A percentile compares a stretch with the other conserved stretches of the same genome.
Evolutionary conservation across 345 rosid species (phyloP).

Genomic region (Heritiera fomes): DNA sequence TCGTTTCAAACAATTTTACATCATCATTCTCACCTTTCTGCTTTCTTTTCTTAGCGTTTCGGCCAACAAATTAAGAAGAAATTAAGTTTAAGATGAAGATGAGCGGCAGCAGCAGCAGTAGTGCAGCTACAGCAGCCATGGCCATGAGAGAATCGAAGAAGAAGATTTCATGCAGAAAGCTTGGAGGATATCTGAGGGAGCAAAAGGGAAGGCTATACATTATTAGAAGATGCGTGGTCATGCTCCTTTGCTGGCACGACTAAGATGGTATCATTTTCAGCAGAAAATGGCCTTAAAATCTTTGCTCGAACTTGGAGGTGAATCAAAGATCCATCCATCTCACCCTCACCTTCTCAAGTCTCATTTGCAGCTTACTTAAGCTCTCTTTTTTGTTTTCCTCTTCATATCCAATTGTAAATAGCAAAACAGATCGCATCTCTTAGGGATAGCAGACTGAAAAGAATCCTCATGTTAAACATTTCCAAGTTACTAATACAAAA

Average conservation of each 20-base stretch:
- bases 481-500: no score
- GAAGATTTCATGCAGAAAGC: conserved; percentile 46
- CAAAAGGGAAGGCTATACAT: conserved; percentile 67
- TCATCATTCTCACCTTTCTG: neutral
- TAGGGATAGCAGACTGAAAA: neutral
- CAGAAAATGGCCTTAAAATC: neutral
- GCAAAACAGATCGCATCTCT: neutral
- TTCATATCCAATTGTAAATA: conserved; percentile 16
- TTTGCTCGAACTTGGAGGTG: neutral
- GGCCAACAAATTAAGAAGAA: neutral
- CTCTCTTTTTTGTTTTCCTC: no score
- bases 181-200: conserved; percentile 53
- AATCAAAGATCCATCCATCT: neutral
- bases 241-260: conserved; percentile 75
- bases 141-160: conserved; percentile 36
- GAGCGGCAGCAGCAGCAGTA: conserved; percentile 1
- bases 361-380: no score
- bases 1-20: conserved; percentile 1
- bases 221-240: conserved; percentile 57
- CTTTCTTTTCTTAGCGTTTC: neutral
- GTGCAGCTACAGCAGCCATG: no score
- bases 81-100: conserved; percentile 30
- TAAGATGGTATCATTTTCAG: conserved; percentile 14
- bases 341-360: no score
- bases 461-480: no score